phyloP scores from a whole-genome alignment of 2,329 filamentous ascomycete species.

The Aspergillus quadrilineatus region DNA sequence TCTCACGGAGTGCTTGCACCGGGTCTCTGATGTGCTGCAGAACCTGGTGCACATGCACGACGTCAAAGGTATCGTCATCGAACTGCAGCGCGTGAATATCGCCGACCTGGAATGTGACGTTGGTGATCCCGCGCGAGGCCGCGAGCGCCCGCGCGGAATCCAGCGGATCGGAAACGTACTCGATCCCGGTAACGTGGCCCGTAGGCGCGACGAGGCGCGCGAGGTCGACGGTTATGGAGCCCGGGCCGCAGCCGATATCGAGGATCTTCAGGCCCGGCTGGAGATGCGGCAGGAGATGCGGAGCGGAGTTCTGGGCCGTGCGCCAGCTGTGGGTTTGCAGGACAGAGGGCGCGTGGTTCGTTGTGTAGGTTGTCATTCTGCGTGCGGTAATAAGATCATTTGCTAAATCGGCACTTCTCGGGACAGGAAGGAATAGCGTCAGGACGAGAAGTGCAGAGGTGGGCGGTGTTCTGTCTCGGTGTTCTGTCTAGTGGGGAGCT shows the following conservation, averaged over 20 bases:
- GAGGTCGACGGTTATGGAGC: conserved; percentile 45
- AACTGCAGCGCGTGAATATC: conserved; percentile 45
- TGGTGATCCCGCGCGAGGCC: conserved; percentile 28
- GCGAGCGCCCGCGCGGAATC: conserved; percentile 35
- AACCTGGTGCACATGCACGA: conserved; percentile 61
- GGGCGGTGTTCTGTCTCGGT: no score
- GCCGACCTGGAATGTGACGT: conserved; percentile 37
- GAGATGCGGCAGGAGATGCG: conserved; percentile 43
- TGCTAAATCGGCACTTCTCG: no score
- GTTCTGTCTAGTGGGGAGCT: no score
- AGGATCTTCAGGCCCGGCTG: conserved; percentile 38
- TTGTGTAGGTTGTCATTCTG: conserved; percentile 35
- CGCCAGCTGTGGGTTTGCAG: conserved; percentile 38
- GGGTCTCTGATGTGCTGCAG: conserved; percentile 57
- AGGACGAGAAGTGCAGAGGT: no score
- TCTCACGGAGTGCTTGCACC: conserved; percentile 52
- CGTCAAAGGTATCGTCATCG: conserved; percentile 53
- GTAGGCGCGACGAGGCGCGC: conserved; percentile 34
- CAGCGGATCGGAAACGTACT: conserved; percentile 33
- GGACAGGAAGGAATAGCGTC: no score
- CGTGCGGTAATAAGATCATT: no score
- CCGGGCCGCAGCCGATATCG: conserved; percentile 49
- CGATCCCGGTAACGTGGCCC: conserved; percentile 42
- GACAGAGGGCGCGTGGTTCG: conserved; percentile 44
- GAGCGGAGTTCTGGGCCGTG: conserved; percentile 36